Evolutionary conservation across 192 early-diverging fungal genomes (phyloP).

Genomic region (Entomortierella parvispora): DNA sequence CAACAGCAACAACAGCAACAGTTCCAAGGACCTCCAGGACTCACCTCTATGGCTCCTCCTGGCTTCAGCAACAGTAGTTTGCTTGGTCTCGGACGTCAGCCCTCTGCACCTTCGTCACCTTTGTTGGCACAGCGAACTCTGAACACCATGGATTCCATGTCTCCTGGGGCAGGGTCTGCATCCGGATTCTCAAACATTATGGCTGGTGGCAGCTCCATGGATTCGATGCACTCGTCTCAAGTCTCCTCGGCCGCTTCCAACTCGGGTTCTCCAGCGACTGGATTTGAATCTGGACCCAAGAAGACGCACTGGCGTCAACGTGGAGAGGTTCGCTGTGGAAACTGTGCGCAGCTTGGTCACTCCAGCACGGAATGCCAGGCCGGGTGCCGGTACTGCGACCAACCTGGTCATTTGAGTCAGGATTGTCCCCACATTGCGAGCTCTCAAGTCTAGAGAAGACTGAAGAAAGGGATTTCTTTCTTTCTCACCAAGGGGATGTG

Average conservation of each 20-base stretch:
- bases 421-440: constrained; percentile 36
- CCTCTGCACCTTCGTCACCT: constrained; percentile 37
- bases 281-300: constrained; percentile 24
- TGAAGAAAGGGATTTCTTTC: neutral
- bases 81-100: constrained; percentile 36
- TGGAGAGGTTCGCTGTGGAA: constrained; percentile 57
- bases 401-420: constrained; percentile 50
- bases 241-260: constrained; percentile 15
- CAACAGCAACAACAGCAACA: constrained; percentile 37
- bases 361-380: constrained; percentile 55
- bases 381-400: constrained; percentile 54
- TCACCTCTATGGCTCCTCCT: constrained; percentile 19
- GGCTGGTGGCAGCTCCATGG: constrained; percentile 17
- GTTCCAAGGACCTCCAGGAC: constrained; percentile 26
- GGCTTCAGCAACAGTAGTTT: constrained; percentile 34
- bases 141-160: constrained; percentile 17
- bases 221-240: constrained; percentile 19
- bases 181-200: constrained; percentile 5
- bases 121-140: constrained; percentile 12
- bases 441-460: constrained; percentile 1
- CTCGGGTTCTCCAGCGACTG: constrained; percentile 19
- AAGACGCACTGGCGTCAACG: constrained; percentile 38
- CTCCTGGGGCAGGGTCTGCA: constrained; percentile 3
- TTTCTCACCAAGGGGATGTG: neutral
- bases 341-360: constrained; percentile 61